Percentiles rank a stretch among this genome's conserved stretches.
Conservation (phyloP, 768 basidiomycete genomes). For the Lyophyllum atratum region DNA sequence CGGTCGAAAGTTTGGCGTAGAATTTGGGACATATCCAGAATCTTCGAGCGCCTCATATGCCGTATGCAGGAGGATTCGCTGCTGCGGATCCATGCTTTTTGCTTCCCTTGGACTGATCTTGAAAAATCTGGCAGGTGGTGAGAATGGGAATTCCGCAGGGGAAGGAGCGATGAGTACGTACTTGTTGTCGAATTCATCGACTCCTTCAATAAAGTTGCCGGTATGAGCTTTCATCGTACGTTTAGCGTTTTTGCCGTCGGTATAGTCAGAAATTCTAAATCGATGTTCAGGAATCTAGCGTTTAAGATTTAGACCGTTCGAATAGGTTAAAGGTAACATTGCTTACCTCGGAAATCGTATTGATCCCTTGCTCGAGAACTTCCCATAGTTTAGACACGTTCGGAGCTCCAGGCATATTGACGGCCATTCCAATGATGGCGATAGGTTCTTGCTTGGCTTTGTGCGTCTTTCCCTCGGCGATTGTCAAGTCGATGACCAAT, state of each 20-base stretch:
- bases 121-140: constrained; percentile 53
- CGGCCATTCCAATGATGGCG: constrained; percentile 74
- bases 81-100: constrained; percentile 76
- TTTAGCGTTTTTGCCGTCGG: constrained; percentile 27
- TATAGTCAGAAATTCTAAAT: constrained; percentile 49
- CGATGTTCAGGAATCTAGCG: constrained; percentile 61
- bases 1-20: constrained; percentile 50
- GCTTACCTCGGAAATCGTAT: constrained; percentile 57
- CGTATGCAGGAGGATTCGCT: constrained; percentile 65
- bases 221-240: constrained; percentile 52
- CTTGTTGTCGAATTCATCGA: constrained; percentile 64
- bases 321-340: constrained; percentile 10
- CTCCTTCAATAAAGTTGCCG: constrained; percentile 64
- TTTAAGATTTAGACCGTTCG: constrained; percentile 1
- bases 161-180: too few species aligned
- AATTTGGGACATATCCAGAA: constrained; percentile 67
- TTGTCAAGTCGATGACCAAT: constrained; percentile 23
- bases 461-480: constrained; percentile 2
- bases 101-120: constrained; percentile 76
- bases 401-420: constrained; percentile 57
- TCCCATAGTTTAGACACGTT: constrained; percentile 56
- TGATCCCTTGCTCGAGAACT: constrained; percentile 54
- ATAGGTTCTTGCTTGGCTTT: constrained; percentile 49
- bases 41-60: constrained; percentile 71
- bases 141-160: too few species aligned